phyloP scores from a whole-genome alignment of 768 basidiomycete genomes.

The Pholiota conissans region DNA sequence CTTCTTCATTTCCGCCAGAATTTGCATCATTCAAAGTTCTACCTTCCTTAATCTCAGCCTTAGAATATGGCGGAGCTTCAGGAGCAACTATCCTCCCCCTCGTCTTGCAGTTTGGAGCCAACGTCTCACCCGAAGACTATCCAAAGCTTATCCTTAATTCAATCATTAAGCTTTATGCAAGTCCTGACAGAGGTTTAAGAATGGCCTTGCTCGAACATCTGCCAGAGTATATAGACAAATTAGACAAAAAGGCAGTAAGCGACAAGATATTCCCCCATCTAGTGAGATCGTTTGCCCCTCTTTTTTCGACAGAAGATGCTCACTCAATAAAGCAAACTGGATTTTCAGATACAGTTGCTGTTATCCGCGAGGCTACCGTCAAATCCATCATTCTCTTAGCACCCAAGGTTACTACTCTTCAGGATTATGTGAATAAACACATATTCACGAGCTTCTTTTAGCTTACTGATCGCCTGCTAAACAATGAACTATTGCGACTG shows the following conservation, averaged over 20 bases:
- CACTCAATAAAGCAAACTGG: conserved; percentile 77
- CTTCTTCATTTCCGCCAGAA: conserved; percentile 79
- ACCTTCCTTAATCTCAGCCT: conserved; percentile 76
- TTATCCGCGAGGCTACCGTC: conserved; percentile 93
- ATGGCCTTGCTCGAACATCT: conserved; percentile 93
- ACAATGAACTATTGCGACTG: conserved; percentile 92
- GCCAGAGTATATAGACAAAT: conserved; percentile 78
- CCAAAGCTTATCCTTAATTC: conserved; percentile 67
- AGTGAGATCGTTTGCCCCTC: conserved; percentile 42
- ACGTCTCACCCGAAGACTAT: conserved; percentile 72
- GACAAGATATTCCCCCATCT: conserved; percentile 94
- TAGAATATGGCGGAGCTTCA: conserved; percentile 77
- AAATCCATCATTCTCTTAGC: conserved; percentile 84
- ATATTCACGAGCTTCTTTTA: conserved; percentile 53
- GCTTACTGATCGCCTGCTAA: conserved; percentile 89
- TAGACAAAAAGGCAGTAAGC: conserved; percentile 82
- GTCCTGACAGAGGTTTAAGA: conserved; percentile 88
- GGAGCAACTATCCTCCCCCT: conserved; percentile 81
- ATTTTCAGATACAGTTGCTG: conserved; percentile 90
- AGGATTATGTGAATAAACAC: background rate
- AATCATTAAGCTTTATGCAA: conserved; percentile 80
- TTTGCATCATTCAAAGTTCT: conserved; percentile 86
- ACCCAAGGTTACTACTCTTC: conserved; percentile 61
- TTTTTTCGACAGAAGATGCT: background rate
- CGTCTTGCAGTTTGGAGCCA: conserved; percentile 76